Percentiles rank a stretch among this genome's conserved stretches.
Evolutionary conservation across 805 yeast genomes (phyloP).

Genomic region (Wickerhamomyces kurtzmanii): DNA sequence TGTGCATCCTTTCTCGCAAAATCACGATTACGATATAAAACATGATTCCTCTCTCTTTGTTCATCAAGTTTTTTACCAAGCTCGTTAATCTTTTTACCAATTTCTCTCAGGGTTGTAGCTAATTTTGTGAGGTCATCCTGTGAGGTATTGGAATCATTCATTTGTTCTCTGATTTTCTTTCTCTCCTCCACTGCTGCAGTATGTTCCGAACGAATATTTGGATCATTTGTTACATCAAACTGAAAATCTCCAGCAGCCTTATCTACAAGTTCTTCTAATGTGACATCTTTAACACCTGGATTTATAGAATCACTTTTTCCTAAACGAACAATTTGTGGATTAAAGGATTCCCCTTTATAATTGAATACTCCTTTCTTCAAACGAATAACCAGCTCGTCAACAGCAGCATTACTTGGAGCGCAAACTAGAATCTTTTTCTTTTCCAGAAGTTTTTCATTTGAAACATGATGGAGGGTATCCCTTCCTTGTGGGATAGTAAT

Average conservation of each 20-base stretch:
- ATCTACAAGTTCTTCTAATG: conserved; percentile 82
- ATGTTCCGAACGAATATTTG: conserved; percentile 37
- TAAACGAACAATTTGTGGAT: conserved; percentile 70
- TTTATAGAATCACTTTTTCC: conserved; percentile 89
- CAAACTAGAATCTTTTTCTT: conserved; percentile 69
- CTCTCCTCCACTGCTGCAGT: conserved; percentile 48
- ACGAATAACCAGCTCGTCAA: conserved; percentile 86
- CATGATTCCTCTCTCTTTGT: conserved; percentile 63
- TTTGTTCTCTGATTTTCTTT: conserved; percentile 37
- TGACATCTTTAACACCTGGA: conserved; percentile 68
- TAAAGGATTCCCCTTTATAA: conserved; percentile 39
- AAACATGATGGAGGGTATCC: conserved; percentile 7
- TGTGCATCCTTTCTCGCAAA: conserved; percentile 69
- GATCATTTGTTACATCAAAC: conserved; percentile 23
- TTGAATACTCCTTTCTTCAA: conserved; percentile 61
- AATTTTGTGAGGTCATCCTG: neutral
- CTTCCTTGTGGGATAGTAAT: conserved; percentile 22
- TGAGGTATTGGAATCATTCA: conserved; percentile 16
- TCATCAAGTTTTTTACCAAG: conserved; percentile 69
- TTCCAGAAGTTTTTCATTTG: conserved; percentile 15
- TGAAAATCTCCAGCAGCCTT: conserved; percentile 33
- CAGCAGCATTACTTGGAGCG: conserved; percentile 99
- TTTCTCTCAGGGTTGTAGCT: conserved; percentile 24
- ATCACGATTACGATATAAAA: conserved; percentile 66
- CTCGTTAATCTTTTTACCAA: conserved; percentile 54